phyloP scores from a whole-genome alignment of 2,329 filamentous ascomycete species.

The Exophiala bonariae region DNA sequence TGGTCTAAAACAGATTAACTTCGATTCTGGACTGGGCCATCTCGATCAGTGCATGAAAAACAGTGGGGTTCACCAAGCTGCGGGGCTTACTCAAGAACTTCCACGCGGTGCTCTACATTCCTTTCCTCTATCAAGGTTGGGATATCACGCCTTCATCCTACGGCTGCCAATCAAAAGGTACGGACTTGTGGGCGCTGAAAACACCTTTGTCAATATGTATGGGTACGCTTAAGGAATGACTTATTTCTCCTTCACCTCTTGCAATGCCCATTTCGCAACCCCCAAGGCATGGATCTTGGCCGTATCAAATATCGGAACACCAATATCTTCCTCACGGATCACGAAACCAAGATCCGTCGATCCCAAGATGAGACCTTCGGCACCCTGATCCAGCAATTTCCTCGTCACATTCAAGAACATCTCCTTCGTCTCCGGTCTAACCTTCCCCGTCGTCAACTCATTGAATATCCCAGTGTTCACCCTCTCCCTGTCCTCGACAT shows the following conservation, averaged over 20 bases:
- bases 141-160: too few relatives aligned
- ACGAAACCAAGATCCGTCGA: slow-evolving; percentile 18
- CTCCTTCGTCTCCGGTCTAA: background rate
- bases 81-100: too few relatives aligned
- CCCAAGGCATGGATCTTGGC: slow-evolving; percentile 9
- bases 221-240: too few relatives aligned
- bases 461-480: slow-evolving; percentile 8
- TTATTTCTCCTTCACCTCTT: background rate
- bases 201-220: too few relatives aligned
- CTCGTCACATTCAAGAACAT: background rate
- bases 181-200: too few relatives aligned
- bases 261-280: slow-evolving; percentile 7
- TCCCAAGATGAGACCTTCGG: slow-evolving; percentile 14
- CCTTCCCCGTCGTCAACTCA: slow-evolving; percentile 4
- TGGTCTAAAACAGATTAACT: too few relatives aligned
- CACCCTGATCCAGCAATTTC: slow-evolving; percentile 3
- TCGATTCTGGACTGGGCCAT: too few relatives aligned
- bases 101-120: too few relatives aligned
- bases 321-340: slow-evolving; percentile 10
- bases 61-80: too few relatives aligned
- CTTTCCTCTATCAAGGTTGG: too few relatives aligned
- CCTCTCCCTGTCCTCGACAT: background rate
- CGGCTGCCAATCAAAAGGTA: too few relatives aligned
- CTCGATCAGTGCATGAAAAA: too few relatives aligned
- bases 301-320: slow-evolving; percentile 15